phyloP scores from a whole-genome alignment of 306 rosid species.

The Morella rubra region DNA sequence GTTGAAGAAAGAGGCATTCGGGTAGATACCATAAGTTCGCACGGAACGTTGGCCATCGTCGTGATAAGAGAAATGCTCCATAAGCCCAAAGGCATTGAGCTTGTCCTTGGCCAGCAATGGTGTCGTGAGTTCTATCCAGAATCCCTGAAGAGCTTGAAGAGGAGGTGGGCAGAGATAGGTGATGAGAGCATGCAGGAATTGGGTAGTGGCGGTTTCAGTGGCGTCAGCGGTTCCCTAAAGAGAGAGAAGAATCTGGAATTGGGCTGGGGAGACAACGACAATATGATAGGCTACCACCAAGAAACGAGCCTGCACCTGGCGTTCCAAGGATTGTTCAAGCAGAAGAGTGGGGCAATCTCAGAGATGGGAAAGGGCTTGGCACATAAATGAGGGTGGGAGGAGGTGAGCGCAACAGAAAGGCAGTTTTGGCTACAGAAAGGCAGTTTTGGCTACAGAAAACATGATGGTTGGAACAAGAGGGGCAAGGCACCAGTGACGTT shows the following conservation, averaged over 20 bases:
- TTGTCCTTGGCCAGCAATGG: constrained; percentile 68
- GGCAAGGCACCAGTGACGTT: constrained; percentile 33
- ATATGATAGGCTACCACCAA: constrained; percentile 71
- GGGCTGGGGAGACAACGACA: constrained; percentile 35
- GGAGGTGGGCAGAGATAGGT: constrained; percentile 27
- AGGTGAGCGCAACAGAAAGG: constrained; percentile 26
- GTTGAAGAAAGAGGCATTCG: constrained; percentile 52
- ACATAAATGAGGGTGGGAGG: constrained; percentile 41
- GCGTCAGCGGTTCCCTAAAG: constrained; percentile 57
- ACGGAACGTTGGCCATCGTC: constrained; percentile 52
- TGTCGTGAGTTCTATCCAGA: constrained; percentile 49
- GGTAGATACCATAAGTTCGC: constrained; percentile 42
- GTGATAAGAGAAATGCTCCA: constrained; percentile 49
- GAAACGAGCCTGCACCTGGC: constrained; percentile 62
- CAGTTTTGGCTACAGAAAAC: constrained; percentile 48
- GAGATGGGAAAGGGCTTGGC: constrained; percentile 50
- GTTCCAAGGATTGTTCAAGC: constrained; percentile 44
- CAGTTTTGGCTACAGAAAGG: too few relatives aligned
- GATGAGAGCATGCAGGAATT: constrained; percentile 47
- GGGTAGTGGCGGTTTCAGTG: constrained; percentile 32
- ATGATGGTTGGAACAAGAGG: constrained; percentile 34
- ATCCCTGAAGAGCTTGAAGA: constrained; percentile 35
- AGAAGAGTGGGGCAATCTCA: constrained; percentile 29
- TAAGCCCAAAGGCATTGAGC: constrained; percentile 70
- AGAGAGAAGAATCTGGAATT: constrained; percentile 54